A percentile compares a stretch with the other conserved stretches of the same genome.
phyloP scores from a whole-genome alignment of 2,329 filamentous ascomycete species.

The Colletotrichum cereale region DNA sequence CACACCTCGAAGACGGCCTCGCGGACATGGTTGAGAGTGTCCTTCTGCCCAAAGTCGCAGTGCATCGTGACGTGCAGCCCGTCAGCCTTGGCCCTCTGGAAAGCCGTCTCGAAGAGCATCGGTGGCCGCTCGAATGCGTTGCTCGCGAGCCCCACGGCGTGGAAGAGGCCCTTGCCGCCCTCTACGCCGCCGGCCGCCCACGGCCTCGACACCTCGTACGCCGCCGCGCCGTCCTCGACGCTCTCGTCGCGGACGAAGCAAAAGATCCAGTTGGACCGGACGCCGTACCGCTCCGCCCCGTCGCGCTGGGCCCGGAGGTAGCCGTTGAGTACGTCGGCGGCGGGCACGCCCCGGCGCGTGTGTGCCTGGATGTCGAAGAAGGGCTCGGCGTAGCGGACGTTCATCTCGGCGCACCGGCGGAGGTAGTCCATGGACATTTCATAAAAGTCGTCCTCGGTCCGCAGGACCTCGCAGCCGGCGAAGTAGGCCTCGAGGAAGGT shows the following conservation, averaged over 20 bases:
- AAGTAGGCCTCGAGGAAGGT: conserved; percentile 82
- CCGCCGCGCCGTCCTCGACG: conserved; percentile 52
- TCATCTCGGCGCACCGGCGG: conserved; percentile 70
- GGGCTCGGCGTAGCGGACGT: conserved; percentile 80
- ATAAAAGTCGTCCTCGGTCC: conserved; percentile 77
- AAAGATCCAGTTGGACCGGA: conserved; percentile 54
- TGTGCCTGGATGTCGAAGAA: conserved; percentile 88
- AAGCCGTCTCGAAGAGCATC: conserved; percentile 57
- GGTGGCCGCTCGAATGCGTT: conserved; percentile 61
- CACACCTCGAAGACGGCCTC: conserved; percentile 51
- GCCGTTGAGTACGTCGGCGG: conserved; percentile 73
- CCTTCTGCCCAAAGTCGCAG: conserved; percentile 64
- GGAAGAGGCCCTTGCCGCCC: conserved; percentile 54
- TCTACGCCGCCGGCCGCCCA: conserved; percentile 48
- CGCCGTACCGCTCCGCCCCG: conserved; percentile 45
- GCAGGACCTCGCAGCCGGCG: conserved; percentile 78
- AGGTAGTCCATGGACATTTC: conserved; percentile 81
- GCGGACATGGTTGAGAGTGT: conserved; percentile 57
- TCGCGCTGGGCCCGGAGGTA: conserved; percentile 54
- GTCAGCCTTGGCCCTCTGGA: conserved; percentile 51
- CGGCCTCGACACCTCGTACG: conserved; percentile 53
- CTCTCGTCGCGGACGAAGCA: conserved; percentile 58
- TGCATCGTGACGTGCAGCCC: conserved; percentile 62
- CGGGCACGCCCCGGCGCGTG: conserved; percentile 70
- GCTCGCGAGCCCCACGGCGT: conserved; percentile 60